Percentiles rank a stretch among this genome's conserved stretches.
Conservation (phyloP, 2,329 filamentous ascomycete species). For the Cladosporium cucumerinum region DNA sequence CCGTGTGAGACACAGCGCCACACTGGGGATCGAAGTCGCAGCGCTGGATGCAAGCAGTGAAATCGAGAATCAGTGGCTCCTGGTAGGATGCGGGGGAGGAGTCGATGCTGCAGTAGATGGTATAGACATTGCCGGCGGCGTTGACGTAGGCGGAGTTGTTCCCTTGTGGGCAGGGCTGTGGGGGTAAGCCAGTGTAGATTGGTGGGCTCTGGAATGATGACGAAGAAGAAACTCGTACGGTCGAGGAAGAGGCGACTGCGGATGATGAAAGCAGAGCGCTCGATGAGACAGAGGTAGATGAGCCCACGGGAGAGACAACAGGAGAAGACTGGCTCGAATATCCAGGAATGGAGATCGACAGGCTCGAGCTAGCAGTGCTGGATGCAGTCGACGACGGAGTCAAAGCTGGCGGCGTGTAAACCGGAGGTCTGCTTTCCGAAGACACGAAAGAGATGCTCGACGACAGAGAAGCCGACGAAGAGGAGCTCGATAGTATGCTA, state of each 20-base stretch:
- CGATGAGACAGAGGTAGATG: neutral
- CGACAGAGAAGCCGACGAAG: neutral
- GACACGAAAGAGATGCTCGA: slow-evolving; percentile 9
- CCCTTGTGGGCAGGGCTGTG: slow-evolving; percentile 17
- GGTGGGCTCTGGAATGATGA: slow-evolving; percentile 3
- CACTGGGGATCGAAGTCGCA: slow-evolving; percentile 14
- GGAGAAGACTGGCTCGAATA: neutral
- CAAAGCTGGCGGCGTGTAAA: neutral
- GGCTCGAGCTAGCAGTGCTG: slow-evolving; percentile 5
- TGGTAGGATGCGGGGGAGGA: neutral
- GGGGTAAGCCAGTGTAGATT: neutral
- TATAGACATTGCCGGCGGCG: slow-evolving; percentile 17
- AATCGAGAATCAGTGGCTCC: neutral
- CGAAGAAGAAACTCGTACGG: neutral
- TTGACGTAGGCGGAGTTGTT: slow-evolving; percentile 17
- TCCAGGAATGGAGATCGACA: neutral
- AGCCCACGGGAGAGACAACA: neutral
- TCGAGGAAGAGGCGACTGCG: neutral
- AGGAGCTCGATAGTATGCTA: slow-evolving; percentile 2
- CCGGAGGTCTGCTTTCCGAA: neutral
- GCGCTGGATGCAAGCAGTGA: slow-evolving; percentile 6
- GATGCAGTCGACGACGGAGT: neutral
- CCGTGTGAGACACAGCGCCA: neutral
- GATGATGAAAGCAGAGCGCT: neutral
- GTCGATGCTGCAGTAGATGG: slow-evolving; percentile 17